Evolutionary conservation across 192 early-diverging fungal genomes (phyloP).

Genomic region (Gigaspora rosea): DNA sequence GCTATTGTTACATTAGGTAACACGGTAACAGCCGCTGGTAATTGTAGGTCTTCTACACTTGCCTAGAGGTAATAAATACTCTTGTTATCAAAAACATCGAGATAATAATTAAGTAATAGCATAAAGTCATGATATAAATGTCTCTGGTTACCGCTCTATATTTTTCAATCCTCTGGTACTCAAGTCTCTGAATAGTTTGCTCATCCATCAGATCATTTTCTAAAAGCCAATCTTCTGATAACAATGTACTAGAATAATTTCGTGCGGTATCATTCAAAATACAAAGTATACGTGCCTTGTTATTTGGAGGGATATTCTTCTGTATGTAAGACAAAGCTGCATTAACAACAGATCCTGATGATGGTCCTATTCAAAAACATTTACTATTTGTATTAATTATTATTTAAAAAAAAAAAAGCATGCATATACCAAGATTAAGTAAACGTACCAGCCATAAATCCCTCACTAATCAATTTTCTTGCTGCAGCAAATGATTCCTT

Average conservation of each 20-base stretch:
- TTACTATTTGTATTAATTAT: not conserved
- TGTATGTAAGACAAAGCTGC: constrained; percentile 59
- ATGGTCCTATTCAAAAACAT: constrained; percentile 44
- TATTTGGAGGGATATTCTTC: constrained; percentile 29
- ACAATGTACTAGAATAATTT: constrained; percentile 68
- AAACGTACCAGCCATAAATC: constrained; percentile 54
- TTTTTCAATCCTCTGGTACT: constrained; percentile 61
- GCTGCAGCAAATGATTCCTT: constrained; percentile 70
- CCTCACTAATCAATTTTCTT: constrained; percentile 62
- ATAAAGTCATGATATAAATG: not conserved
- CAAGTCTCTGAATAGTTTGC: constrained; percentile 53
- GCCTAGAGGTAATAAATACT: constrained; percentile 41
- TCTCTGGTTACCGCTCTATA: constrained; percentile 57
- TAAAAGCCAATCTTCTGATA: constrained; percentile 79
- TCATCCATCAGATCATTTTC: constrained; percentile 74
- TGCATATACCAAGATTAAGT: not conserved
- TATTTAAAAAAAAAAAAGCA: not conserved
- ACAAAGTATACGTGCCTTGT: constrained; percentile 45
- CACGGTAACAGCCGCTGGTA: constrained; percentile 77
- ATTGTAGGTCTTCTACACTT: constrained; percentile 81
- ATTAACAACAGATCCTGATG: constrained; percentile 66
- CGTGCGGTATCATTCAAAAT: constrained; percentile 70
- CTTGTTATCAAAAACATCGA: not conserved
- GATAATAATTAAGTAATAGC: not conserved
- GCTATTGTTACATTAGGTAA: constrained; percentile 56